Base-by-base conservation (phyloP, 2,329 filamentous ascomycete genomes). In the Talaromyces atroroseus region DNA sequence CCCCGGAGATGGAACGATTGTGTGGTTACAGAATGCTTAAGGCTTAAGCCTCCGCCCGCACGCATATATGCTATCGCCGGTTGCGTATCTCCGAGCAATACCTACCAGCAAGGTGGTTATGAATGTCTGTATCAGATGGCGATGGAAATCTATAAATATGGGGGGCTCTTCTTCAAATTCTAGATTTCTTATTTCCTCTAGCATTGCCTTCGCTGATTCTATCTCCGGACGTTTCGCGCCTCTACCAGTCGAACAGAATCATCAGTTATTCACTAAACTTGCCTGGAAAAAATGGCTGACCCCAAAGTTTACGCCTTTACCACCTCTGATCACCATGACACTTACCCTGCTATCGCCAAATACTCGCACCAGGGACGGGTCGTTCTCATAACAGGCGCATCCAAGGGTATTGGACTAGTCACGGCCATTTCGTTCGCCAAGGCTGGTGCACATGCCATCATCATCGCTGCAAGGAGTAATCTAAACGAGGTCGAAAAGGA, bases 401-500 rank as follows among this genome's bases (percentile, higher is more conserved):
- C 78, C 2, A 78, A 76, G 40, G 81, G 82, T 2, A 76, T 84
- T 36, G 82, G 83, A 5, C 72, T 71, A 2, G 74, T 77, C 14
- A 80, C 77, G 3, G 82, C 81, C 1, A 63, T 80, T n/a, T 77
- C 80, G 10, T 86, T 78, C 62, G 82, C 82, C 20, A 71, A 71
- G 61, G 81, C 82, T 4, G 79, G 79, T 4, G 78, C 77, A 29
- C 73, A 76, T 0, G 66, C 69, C 26, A 81, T 87, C 56, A 78
- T 77, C 16, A 70, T 86, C 20, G 76, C 71, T 6, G 82, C 81
- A 0, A 78, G 83, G 21, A 80, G 77, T 2, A 62, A 69, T n/a
- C 69, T 81, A 5, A 63, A 69, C 5, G 66, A 70, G 0, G 64
- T 78, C 0, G 66, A 66, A 18, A 40, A 57, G 10, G 68, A 71